Evolutionary conservation across 257 asterid species (phyloP).

Genomic region (Penstemon newberryi): DNA sequence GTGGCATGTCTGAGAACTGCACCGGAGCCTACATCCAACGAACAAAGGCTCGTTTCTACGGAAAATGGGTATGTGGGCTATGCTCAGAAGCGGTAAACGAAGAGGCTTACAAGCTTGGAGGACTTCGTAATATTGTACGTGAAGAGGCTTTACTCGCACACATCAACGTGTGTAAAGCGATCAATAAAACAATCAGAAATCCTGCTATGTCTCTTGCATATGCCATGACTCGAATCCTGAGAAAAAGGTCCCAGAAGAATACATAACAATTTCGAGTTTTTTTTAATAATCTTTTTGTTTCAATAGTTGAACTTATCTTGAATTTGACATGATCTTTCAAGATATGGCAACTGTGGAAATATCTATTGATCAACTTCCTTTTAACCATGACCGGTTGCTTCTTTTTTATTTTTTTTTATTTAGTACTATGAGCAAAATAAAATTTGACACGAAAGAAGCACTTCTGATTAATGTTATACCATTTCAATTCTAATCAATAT

Average conservation of each 20-base stretch:
- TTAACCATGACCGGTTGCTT: no score
- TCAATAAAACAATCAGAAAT: constrained; percentile 39
- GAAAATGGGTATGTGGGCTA: constrained; percentile 53
- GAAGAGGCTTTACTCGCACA: constrained; percentile 47
- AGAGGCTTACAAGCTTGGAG: constrained; percentile 46
- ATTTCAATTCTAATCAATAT: no score
- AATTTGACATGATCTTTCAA: neutral
- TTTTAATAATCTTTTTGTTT: neutral
- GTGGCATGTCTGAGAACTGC: constrained; percentile 50
- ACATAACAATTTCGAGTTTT: constrained; percentile 1
- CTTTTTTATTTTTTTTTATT: no score
- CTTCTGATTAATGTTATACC: no score
- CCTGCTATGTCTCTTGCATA: constrained; percentile 52
- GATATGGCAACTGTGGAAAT: neutral
- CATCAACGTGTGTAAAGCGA: constrained; percentile 39
- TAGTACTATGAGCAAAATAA: no score
- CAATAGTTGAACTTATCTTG: neutral
- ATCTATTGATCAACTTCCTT: no score
- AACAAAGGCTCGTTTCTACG: constrained; percentile 50
- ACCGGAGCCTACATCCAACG: constrained; percentile 35
- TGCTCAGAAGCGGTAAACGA: constrained; percentile 52
- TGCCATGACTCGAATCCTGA: constrained; percentile 45
- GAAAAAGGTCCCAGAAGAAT: constrained; percentile 30
- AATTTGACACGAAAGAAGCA: no score
- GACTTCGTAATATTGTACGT: constrained; percentile 33